A percentile compares a stretch with the other conserved stretches of the same genome.
Evolutionary conservation across 148 eudicot species (phyloP).

Genomic region (Pharnaceum exiguum): DNA sequence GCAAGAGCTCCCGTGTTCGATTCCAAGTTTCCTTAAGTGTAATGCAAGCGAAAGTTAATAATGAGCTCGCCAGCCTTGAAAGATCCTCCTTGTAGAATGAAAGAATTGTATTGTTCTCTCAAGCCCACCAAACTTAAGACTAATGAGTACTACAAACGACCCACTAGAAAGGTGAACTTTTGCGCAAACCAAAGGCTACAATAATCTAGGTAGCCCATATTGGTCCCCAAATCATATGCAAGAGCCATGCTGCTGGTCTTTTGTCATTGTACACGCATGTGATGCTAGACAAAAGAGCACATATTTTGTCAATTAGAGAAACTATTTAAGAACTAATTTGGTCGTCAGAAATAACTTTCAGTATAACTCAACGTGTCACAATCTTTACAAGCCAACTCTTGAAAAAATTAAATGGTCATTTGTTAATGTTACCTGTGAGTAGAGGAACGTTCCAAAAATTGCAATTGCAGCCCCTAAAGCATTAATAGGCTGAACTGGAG

Average conservation of each 20-base stretch:
- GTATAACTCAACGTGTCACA: background rate
- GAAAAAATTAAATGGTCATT: background rate
- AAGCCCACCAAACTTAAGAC: too few relatives aligned
- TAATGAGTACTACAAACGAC: too few relatives aligned
- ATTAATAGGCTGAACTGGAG: slow-evolving; percentile 53
- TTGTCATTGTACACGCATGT: slow-evolving; percentile 3
- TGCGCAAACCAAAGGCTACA: slow-evolving; percentile 1
- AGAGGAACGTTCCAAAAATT: slow-evolving; percentile 58
- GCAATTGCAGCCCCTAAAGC: slow-evolving; percentile 73
- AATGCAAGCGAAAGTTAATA: too few relatives aligned
- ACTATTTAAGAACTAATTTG: too few relatives aligned
- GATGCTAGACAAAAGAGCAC: slow-evolving; percentile 2
- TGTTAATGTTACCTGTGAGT: slow-evolving; percentile 55
- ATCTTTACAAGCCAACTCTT: background rate
- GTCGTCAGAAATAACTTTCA: background rate
- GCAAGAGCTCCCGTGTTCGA: too few relatives aligned
- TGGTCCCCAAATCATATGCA: background rate
- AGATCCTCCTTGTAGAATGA: too few relatives aligned
- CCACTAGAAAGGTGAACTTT: background rate
- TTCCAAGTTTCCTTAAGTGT: too few relatives aligned
- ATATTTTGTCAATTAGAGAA: background rate
- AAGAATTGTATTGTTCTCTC: too few relatives aligned
- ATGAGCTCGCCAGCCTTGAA: too few relatives aligned
- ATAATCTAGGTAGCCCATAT: background rate
- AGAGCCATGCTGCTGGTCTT: background rate